These are phyloP conservation scores for Rhizopogon sp. DNA, from an alignment of 768 basidiomycete species.

Conservation along the genomic window DNA sequence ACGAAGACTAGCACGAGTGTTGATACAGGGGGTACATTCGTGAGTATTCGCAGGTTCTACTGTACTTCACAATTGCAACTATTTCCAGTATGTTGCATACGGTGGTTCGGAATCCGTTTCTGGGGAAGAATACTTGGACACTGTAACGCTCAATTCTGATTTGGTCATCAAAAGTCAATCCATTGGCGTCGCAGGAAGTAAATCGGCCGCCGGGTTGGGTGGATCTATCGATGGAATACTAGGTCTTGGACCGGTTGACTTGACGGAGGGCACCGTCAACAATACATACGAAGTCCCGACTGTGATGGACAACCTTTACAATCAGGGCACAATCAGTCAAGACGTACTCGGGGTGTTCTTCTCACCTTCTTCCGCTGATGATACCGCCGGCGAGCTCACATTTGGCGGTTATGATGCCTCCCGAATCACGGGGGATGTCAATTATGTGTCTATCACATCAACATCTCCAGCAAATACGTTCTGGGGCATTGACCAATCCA, in stretches of 20 bases:
- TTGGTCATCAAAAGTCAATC: too few species aligned
- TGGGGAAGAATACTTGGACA: too few species aligned
- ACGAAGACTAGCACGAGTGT: slow-evolving; percentile 37
- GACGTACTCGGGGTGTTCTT: slow-evolving; percentile 30
- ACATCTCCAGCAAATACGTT: slow-evolving; percentile 24
- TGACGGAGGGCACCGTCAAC: slow-evolving; percentile 21
- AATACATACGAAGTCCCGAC: slow-evolving; percentile 16
- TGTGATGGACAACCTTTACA: slow-evolving; percentile 25
- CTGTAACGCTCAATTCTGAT: too few species aligned
- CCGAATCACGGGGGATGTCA: not conserved
- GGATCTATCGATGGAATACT: too few species aligned
- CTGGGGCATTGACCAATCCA: slow-evolving; percentile 31
- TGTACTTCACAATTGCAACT: too few species aligned
- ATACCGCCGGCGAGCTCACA: slow-evolving; percentile 4
- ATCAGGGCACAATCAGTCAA: slow-evolving; percentile 20
- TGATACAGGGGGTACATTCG: slow-evolving; percentile 27
- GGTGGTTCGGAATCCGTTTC: too few species aligned
- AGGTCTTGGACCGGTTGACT: slow-evolving; percentile 1
- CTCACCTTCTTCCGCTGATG: slow-evolving; percentile 14
- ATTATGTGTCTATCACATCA: slow-evolving; percentile 17
- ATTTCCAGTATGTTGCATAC: too few species aligned
- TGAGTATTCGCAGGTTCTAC: not conserved
- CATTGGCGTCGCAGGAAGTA: too few species aligned
- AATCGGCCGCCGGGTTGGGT: too few species aligned
- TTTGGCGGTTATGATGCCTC: not conserved